Conservation (phyloP, 129 eudicot species). For the Glebionis coronaria region DNA sequence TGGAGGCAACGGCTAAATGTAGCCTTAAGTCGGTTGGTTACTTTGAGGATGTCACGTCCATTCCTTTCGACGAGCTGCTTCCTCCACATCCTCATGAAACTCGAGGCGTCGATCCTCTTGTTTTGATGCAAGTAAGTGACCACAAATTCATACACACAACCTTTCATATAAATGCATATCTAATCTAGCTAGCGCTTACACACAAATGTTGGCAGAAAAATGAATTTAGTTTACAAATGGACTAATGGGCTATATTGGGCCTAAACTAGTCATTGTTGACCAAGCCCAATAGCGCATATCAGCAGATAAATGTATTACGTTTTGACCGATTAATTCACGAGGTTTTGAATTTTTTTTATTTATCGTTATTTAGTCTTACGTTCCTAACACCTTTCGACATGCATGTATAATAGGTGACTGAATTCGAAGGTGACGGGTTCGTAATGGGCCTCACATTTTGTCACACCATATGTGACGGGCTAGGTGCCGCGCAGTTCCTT, state of each 20-base stretch:
- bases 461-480: slow-evolving; percentile 63
- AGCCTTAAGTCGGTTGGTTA: slow-evolving; percentile 33
- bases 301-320: too few relatives aligned
- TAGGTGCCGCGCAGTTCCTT: slow-evolving; percentile 65
- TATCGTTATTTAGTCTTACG: not conserved
- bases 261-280: too few relatives aligned
- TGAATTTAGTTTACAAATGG: too few relatives aligned
- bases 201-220: too few relatives aligned
- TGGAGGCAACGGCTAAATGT: slow-evolving; percentile 46
- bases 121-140: slow-evolving; percentile 46
- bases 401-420: slow-evolving; percentile 36
- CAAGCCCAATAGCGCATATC: too few relatives aligned
- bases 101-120: slow-evolving; percentile 38
- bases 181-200: too few relatives aligned
- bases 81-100: slow-evolving; percentile 33
- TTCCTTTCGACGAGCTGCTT: slow-evolving; percentile 41
- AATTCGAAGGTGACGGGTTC: slow-evolving; percentile 50
- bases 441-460: slow-evolving; percentile 56
- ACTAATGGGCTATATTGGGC: too few relatives aligned
- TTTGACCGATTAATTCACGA: too few relatives aligned
- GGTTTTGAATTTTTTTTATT: too few relatives aligned
- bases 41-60: slow-evolving; percentile 42
- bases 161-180: too few relatives aligned
- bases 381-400: not conserved
- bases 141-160: not conserved